Evolutionary conservation across 306 rosid species (phyloP).

Genomic region (Calophaca sinica): DNA sequence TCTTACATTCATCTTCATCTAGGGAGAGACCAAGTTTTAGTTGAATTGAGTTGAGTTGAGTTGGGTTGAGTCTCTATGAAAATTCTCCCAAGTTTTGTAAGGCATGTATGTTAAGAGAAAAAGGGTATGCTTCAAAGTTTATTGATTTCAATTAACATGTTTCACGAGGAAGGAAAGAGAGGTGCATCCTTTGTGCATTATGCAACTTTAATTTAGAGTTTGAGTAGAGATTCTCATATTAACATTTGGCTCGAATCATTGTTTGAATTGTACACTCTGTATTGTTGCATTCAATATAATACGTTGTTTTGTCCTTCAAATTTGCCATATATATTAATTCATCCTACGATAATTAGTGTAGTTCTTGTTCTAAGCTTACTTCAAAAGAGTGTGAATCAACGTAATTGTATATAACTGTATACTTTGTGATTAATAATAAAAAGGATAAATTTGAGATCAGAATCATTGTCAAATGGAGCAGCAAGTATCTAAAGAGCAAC

Average conservation of each 20-base stretch:
- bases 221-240: conserved; percentile 29
- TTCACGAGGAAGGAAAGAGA: background rate
- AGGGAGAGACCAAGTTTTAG: conserved; percentile 66
- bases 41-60: conserved; percentile 34
- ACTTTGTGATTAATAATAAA: too few species aligned
- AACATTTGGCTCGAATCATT: conserved; percentile 7
- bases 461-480: too few species aligned
- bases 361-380: too few species aligned
- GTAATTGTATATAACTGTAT: too few species aligned
- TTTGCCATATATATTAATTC: background rate
- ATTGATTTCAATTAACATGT: conserved; percentile 41
- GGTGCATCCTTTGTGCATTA: too few species aligned
- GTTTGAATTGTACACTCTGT: conserved; percentile 33
- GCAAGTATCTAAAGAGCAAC: too few species aligned
- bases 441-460: too few species aligned
- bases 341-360: background rate
- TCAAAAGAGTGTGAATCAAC: too few species aligned
- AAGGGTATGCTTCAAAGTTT: too few species aligned
- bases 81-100: conserved; percentile 27
- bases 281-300: conserved; percentile 8
- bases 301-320: conserved; percentile 7
- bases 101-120: too few species aligned
- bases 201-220: conserved; percentile 6
- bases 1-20: conserved; percentile 84
- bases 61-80: conserved; percentile 1